Evolutionary conservation across 169 alveolate genomes (phyloP).

Genomic region (Cryptosporidium ubiquitum): DNA sequence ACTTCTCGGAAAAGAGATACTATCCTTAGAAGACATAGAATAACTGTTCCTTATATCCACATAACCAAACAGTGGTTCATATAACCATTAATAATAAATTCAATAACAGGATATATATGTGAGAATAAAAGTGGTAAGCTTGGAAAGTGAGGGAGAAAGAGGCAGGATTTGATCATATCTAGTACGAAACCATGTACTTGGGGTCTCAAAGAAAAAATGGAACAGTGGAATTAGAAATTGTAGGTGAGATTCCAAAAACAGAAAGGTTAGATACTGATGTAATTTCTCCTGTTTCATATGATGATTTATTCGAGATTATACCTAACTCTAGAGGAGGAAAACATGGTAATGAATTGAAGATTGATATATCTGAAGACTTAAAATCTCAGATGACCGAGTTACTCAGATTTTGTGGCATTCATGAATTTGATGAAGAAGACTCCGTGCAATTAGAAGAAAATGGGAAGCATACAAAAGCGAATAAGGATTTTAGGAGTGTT

Average conservation of each 20-base stretch:
- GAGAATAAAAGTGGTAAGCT: neutral
- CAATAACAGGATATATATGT: neutral
- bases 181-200: slow-evolving; percentile 7
- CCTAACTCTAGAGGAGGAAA: neutral
- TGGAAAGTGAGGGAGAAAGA: slow-evolving; percentile 10
- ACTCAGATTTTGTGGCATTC: slow-evolving; percentile 18
- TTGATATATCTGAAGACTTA: slow-evolving; percentile 52
- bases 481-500: neutral
- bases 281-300: slow-evolving; percentile 52
- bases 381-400: slow-evolving; percentile 18
- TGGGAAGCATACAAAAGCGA: neutral
- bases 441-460: neutral
- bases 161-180: neutral
- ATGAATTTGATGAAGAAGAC: slow-evolving; percentile 29
- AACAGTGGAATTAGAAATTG: slow-evolving; percentile 34
- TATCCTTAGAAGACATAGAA: neutral
- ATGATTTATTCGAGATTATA: slow-evolving; percentile 52
- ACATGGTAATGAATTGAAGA: neutral
- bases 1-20: neutral
- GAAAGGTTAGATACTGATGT: slow-evolving; percentile 63
- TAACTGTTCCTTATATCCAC: neutral
- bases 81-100: neutral
- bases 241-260: slow-evolving; percentile 44
- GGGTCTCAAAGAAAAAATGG: slow-evolving; percentile 31
- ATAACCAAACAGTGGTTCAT: neutral